Evolutionary conservation across 2,329 filamentous ascomycete species (phyloP).

Genomic region (Colletotrichum filicis): DNA sequence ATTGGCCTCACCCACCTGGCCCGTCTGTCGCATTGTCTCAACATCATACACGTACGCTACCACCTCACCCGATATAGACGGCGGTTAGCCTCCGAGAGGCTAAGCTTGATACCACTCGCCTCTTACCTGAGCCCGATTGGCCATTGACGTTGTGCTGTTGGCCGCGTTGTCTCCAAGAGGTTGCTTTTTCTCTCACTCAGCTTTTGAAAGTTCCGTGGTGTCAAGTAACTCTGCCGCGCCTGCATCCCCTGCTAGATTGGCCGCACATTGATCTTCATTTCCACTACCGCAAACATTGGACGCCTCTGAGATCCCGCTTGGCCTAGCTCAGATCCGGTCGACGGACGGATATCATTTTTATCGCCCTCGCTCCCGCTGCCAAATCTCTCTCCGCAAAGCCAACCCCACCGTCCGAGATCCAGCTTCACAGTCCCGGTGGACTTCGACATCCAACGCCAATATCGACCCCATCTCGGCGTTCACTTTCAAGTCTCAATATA

Average conservation of each 20-base stretch:
- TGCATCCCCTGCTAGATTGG: background rate
- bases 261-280: conserved; percentile 34
- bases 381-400: background rate
- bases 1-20: background rate
- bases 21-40: background rate
- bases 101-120: background rate
- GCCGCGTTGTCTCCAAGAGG: background rate
- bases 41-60: conserved; percentile 10
- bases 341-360: conserved; percentile 4
- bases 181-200: conserved; percentile 17
- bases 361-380: conserved; percentile 25
- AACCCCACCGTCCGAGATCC: background rate
- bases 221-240: background rate
- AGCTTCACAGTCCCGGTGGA: background rate
- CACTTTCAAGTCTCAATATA: background rate
- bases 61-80: conserved; percentile 3
- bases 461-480: background rate
- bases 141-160: conserved; percentile 6
- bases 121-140: background rate
- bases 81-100: conserved; percentile 9
- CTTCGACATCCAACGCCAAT: background rate
- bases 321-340: conserved; percentile 30
- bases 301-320: conserved; percentile 30
- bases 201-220: background rate
- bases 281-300: conserved; percentile 34